Base-by-base conservation (phyloP, 495 filamentous ascomycete species). In the Talaromyces trachyspermus region DNA sequence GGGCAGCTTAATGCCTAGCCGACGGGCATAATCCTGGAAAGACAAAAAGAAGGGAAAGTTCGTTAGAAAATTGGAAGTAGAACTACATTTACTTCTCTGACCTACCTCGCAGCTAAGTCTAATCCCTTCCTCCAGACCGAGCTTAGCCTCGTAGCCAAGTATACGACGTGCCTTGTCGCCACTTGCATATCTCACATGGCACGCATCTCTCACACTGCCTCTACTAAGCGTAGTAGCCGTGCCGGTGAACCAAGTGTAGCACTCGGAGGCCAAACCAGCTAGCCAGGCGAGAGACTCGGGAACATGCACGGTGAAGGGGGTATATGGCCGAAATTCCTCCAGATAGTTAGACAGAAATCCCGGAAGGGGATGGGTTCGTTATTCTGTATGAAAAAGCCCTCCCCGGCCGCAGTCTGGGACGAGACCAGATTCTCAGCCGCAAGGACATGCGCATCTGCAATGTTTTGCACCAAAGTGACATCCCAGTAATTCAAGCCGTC, bases 361-460 rank as follows among this genome's bases (percentile, higher is more conserved):
- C 81, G 70, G 53, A 82, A 79, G 17, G 76, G 57, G 23, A 81
- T 71, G 14, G 75, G 77, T 53, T 84, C 72, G 42, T 81, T 75
- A 49, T 84, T 84, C 39, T 78, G 75, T 25, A 84, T 76, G 59
- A 79, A 82, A 54, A 84, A 79, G 12, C 70, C 75, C 49, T 83
- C 69, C 0, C 81, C 81, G 0, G 79, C 76, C 18, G 78, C 79
- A 6, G 76, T 78, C 30, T 58, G 68, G 1, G 68, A 64, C 4
- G 69, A 70, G 15, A 79, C 51, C 41, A 84, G 64, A 52, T 81
- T 81, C 52, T 77, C 70, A 4, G 74, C 71, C 3, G 81, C 80
- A 26, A 85, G 71, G 19, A 82, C 60, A 55, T 84, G 79, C 15
- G 80, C 80, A 51, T 83, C 71, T 12, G 78, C 81, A 22, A 77